Evolutionary conservation across 1,284 basidiomycete genomes (phyloP).

Genomic region (Psilocybe mexicana): DNA sequence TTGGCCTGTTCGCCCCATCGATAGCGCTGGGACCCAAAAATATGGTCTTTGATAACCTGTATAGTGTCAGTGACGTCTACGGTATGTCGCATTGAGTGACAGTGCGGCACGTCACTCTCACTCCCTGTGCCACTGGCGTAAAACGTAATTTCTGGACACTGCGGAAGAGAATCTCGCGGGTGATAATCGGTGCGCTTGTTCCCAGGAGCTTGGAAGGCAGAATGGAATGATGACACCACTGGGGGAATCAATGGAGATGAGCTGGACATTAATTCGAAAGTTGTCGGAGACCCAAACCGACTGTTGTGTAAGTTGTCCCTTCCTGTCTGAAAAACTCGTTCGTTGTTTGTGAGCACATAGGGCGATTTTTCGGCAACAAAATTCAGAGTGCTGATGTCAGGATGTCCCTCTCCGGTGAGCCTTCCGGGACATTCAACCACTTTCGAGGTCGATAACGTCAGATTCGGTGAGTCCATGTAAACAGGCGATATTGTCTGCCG

Average conservation of each 20-base stretch:
- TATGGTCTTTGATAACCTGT: constrained; percentile 84
- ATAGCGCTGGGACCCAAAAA: constrained; percentile 78
- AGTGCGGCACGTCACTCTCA: constrained; percentile 52
- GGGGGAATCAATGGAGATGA: constrained; percentile 61
- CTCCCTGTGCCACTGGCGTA: constrained; percentile 65
- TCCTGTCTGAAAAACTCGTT: constrained; percentile 23
- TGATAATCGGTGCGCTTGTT: constrained; percentile 65
- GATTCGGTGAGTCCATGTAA: constrained; percentile 23
- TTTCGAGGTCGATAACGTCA: constrained; percentile 16
- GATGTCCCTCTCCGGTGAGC: constrained; percentile 60
- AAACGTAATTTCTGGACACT: constrained; percentile 60
- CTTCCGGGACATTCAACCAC: constrained; percentile 35
- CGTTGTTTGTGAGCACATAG: constrained; percentile 50
- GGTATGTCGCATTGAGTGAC: constrained; percentile 45
- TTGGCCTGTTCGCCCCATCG: constrained; percentile 62
- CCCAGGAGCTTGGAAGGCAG: constrained; percentile 54
- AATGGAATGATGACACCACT: constrained; percentile 63
- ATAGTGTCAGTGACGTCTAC: constrained; percentile 66
- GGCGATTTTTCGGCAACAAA: constrained; percentile 53
- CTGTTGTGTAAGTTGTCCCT: constrained; percentile 39
- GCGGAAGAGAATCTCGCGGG: constrained; percentile 53
- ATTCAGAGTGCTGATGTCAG: constrained; percentile 52
- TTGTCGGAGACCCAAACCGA: constrained; percentile 68
- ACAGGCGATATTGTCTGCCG: constrained; percentile 39
- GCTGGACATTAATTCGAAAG: constrained; percentile 53